Base-by-base conservation (phyloP, 768 basidiomycete species). In the Lactarius deliciosus region DNA sequence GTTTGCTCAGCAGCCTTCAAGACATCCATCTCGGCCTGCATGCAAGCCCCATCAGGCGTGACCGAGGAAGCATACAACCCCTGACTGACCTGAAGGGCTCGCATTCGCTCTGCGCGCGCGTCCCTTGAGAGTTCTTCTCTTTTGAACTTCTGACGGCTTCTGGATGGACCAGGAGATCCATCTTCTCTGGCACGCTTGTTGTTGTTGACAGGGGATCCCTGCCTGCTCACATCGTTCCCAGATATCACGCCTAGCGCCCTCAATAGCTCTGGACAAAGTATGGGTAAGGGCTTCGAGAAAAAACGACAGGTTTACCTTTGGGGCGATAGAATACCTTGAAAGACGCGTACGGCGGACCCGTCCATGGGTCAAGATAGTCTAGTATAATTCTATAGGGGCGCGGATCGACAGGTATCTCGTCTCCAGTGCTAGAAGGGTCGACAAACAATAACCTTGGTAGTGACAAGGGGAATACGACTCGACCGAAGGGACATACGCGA, bases 161-260 rank as follows among this genome's bases (percentile, higher is more conserved):
- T 32, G 32, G 32, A 32, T 32, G 32, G 32, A 32, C 32, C 32
- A 32, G 32, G 32, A 32, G 32, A 32, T 1, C 32, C 6, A 32
- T 32, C 32, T 32, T 1, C 32, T 32, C 32, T 32, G 32, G 32
- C 7, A 47, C 57, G 66, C 61, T 64, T 60, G 53, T 40, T 62
- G n/a, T 40, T 5, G 13, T 63, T 53, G 38, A 61, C 3, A 16
- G 22, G 36, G 45, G 1, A 34, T n/a, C 3, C 18, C 30, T 16
- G 22, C 11, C 16, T 28, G 22, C 3, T 11, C 13, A 54, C 16
- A 38, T 15, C 16, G 22, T 20, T 45, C 41, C n/a, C 15, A 10
- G 50, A 5, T 5, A 67, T 67, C 15, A 64, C 59, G 5, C 66
- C 66, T 9, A 63, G 50, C 3, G 62, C 66, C 28, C 30, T 64